Evolutionary conservation across 2,329 filamentous ascomycete species (phyloP).

Genomic region (Curvularia hawaiiensis): DNA sequence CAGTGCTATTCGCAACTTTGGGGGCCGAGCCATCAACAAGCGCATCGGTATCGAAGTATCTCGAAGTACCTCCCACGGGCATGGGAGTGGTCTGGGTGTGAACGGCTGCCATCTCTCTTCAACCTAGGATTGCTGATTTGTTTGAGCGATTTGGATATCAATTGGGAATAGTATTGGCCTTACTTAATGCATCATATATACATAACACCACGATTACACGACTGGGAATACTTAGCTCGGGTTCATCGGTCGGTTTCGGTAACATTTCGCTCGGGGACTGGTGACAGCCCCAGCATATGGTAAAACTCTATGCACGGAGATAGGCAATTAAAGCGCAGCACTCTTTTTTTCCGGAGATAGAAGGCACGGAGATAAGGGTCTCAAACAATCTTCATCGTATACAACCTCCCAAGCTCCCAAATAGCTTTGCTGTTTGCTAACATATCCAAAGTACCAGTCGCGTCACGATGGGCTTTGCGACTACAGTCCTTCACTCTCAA

Average conservation of each 20-base stretch:
- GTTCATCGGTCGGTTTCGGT: neutral
- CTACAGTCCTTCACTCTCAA: constrained; percentile 46
- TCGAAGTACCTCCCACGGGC: constrained; percentile 1
- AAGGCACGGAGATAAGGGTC: neutral
- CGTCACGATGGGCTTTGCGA: constrained; percentile 4
- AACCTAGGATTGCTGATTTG: neutral
- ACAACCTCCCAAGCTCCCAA: neutral
- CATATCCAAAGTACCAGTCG: neutral
- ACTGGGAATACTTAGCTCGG: neutral
- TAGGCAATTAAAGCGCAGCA: neutral
- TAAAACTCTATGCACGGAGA: neutral
- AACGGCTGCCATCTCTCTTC: neutral
- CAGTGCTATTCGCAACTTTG: constrained; percentile 2
- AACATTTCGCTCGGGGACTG: too few species aligned
- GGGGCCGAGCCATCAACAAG: constrained; percentile 1
- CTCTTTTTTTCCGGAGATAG: neutral
- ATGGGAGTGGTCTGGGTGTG: neutral
- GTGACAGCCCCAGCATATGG: neutral
- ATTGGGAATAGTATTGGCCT: neutral
- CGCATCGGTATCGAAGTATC: constrained; percentile 1
- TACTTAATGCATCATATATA: neutral
- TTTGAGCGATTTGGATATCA: neutral
- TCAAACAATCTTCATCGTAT: neutral
- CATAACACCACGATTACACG: neutral
- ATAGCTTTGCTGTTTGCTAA: neutral